Evolutionary conservation across 1,139 yeast genomes (phyloP), one percentile per base, ranked within the genome.

Genomic region (Pneumocystis sp.): DNA sequence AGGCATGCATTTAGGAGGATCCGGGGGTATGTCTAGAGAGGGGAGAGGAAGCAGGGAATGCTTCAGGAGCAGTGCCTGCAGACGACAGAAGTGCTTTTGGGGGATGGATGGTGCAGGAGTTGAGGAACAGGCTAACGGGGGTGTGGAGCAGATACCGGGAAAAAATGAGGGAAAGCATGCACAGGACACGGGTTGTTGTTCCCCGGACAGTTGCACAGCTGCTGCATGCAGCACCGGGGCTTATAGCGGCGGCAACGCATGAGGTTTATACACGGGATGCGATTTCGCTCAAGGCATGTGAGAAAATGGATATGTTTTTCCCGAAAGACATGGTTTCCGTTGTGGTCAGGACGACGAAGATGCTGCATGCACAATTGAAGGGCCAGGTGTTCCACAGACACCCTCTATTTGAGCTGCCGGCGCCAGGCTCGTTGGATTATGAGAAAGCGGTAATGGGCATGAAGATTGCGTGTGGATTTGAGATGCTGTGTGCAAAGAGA

Each of bases 401-500:
- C 21, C 63, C 66, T 21, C 61, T 57, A 21, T 68, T 67, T 60
- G 65, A 62, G 5, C 57, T 34, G 57, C 17, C 63, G 17, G 19
- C 61, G 42, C 56, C 64, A 1, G 71, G 65, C 3, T 40, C 44
- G 8, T 40, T 40, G 17, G 17, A 50, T 6, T 69, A 66, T 50
- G 67, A 65, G 4, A 65, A 62, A 15, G 66, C 63, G 1, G 70
- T 67, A 7, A 60, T 72, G n/a, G 75, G 75, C 1, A 67, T 68
- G 65, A 73, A 72, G 61, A 57, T 74, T 10, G 67, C 73, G 5
- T 68, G 71, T 21, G 75, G 73, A 1, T 66, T 73, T 62, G 74
- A 72, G 59, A 63, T 72, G 56, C 66, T 73, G 10, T 62, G 34
- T 12, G 17, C 57, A 50, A 50, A 50, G 25, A 66, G 19, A 63